Conservation (phyloP, 2,329 filamentous ascomycete genomes). For the Aspergillus aculeatus region DNA sequence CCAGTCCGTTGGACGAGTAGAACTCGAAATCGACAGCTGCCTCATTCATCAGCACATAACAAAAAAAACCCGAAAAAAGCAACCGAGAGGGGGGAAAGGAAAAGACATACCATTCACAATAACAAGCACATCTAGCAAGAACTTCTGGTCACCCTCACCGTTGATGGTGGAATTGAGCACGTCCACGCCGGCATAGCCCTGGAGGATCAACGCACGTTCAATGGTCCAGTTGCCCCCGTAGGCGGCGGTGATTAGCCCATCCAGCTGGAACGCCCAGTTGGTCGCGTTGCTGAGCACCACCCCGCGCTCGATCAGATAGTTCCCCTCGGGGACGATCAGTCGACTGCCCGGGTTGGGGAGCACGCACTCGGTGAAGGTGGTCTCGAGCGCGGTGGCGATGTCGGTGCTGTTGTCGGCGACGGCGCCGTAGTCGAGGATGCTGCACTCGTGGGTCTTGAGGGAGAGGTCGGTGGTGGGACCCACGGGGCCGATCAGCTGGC, state of each 20-base stretch:
- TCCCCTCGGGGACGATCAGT: conserved; percentile 28
- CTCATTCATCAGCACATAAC: too few species aligned
- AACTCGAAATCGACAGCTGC: conserved; percentile 36
- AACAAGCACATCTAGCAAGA: conserved; percentile 30
- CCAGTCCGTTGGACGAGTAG: conserved; percentile 34
- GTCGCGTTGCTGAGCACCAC: conserved; percentile 31
- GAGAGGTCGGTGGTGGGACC: conserved; percentile 30
- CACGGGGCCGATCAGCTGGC: conserved; percentile 24
- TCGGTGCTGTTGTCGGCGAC: conserved; percentile 33
- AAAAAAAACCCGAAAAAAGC: too few species aligned
- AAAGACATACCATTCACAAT: conserved; percentile 29
- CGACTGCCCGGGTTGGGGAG: conserved; percentile 21
- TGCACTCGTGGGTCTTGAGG: conserved; percentile 31
- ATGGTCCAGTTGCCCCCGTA: conserved; percentile 31
- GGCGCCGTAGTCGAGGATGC: conserved; percentile 33
- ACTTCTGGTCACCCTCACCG: conserved; percentile 33
- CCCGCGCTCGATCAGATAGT: conserved; percentile 28
- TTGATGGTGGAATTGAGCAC: conserved; percentile 33
- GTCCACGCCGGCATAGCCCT: conserved; percentile 29
- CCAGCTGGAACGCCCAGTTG: conserved; percentile 36
- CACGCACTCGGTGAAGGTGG: conserved; percentile 29
- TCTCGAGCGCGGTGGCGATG: conserved; percentile 28
- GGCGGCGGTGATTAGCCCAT: conserved; percentile 35
- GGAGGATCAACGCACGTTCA: conserved; percentile 29
- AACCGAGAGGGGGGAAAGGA: too few species aligned